Evolutionary conservation across 495 filamentous ascomycete species (phyloP), one percentile per base, ranked within the genome.

Genomic region (Aspergillus taichungensis): DNA sequence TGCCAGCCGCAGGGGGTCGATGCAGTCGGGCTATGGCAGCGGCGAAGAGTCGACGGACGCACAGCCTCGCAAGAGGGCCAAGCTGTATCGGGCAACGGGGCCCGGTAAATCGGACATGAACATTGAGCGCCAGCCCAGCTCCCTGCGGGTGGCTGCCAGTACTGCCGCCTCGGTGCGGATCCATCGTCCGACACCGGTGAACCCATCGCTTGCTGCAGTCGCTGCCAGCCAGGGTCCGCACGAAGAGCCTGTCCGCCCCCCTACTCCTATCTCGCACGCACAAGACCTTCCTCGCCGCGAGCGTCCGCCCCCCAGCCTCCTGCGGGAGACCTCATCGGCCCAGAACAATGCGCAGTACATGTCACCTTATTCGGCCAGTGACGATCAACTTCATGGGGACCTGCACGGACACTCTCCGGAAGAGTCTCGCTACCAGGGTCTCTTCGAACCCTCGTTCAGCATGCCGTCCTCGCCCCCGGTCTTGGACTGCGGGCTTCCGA

Each of bases 161-260:
- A 91, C 87, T 11, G 79, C 88, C 29, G 86, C 86, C 12, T 94
- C 89, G 6, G 74, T 95, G 45, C 85, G 88, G n/a, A 80, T 83
- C 35, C 84, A 94, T 63, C 77, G 86, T 43, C 89, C 88, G 6
- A 77, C 85, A 29, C 75, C 82, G 6, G 62, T 77, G 13, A 78
- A 78, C 29, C 76, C 76, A 33, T 70, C 72, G 6, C 59, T 71
- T 33, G 45, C 69, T 51, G 51, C 57, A n/a, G 61, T 65, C 32
- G 45, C 69, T 51, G 51, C 57, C 11, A 60, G 65, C 30, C 53
- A 69, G 13, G 72, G 67, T 29, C 77, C 83, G 34, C 56, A 81
- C n/a, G 85, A 92, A 54, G 85, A 88, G 49, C 73, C 82, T 18
- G 80, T 87, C 43, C 78, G 89, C 13, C 87, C 81, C 6, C 89